Conservation (phyloP, 2,329 filamentous ascomycete genomes). For the Fusarium odoratissimum region DNA sequence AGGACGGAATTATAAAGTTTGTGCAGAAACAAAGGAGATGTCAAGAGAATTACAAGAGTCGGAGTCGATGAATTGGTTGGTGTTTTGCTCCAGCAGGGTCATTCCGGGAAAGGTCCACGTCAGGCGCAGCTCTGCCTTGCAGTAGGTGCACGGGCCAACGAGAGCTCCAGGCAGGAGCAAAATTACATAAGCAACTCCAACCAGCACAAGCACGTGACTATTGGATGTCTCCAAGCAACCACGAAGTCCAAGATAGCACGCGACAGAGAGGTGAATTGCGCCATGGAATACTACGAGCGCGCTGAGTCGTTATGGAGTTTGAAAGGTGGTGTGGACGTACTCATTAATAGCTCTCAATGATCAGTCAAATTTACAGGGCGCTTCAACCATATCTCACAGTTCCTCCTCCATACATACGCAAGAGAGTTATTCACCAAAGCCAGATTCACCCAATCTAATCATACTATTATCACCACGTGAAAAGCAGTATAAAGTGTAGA, state of each 20-base stretch:
- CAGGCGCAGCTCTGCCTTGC: constrained; percentile 58
- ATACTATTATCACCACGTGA: background rate
- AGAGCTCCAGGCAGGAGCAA: constrained; percentile 40
- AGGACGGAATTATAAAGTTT: constrained; percentile 11
- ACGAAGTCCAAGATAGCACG: background rate
- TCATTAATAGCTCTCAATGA: no score
- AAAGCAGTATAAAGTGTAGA: background rate
- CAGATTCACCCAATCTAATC: background rate
- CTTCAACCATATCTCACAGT: background rate
- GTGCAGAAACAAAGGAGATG: constrained; percentile 17
- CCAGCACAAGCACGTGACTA: constrained; percentile 14
- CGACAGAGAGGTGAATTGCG: constrained; percentile 2
- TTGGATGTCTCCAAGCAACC: background rate
- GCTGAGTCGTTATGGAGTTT: background rate
- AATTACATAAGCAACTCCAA: constrained; percentile 34
- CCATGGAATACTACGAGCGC: background rate
- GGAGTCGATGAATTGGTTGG: constrained; percentile 35
- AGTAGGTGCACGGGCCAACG: constrained; percentile 43
- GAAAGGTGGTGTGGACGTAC: background rate
- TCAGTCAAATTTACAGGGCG: background rate
- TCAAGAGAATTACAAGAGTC: constrained; percentile 25
- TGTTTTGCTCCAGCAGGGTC: constrained; percentile 47
- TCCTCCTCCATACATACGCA: no score
- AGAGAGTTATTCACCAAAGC: background rate
- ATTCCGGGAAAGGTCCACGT: constrained; percentile 56